These are phyloP conservation scores for Jackrogersella minutella DNA, from an alignment of 495 filamentous ascomycete species.

Conservation along the genomic window DNA sequence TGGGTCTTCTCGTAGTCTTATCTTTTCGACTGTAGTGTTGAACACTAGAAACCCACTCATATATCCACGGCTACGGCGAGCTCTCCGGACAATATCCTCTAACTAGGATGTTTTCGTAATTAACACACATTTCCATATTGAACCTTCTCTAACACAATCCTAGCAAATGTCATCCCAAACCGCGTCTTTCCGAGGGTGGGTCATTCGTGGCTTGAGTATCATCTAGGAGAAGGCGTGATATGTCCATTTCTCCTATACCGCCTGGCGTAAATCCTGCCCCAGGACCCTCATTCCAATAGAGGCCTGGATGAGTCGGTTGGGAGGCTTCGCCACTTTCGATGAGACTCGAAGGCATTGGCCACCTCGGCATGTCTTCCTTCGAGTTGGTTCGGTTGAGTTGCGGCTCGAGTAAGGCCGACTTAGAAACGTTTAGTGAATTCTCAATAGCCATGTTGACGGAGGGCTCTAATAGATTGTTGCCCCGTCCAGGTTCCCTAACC, in stretches of 20 bases:
- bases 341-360: constrained; percentile 38
- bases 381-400: constrained; percentile 51
- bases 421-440: constrained; percentile 43
- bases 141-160: not conserved
- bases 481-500: constrained; percentile 44
- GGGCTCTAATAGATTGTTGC: constrained; percentile 50
- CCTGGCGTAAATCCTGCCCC: constrained; percentile 35
- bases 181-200: constrained; percentile 35
- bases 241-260: constrained; percentile 56
- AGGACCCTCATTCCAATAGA: constrained; percentile 40
- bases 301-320: constrained; percentile 31
- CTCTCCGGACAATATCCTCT: not conserved
- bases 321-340: constrained; percentile 47
- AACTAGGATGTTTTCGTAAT: not conserved
- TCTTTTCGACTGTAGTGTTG: not conserved
- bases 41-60: not conserved
- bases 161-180: constrained; percentile 32
- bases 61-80: not conserved
- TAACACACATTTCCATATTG: not conserved
- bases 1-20: constrained; percentile 1
- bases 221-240: constrained; percentile 58
- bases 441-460: constrained; percentile 50
- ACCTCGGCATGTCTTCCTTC: constrained; percentile 52
- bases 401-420: constrained; percentile 45
- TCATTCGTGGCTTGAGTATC: constrained; percentile 46